Evolutionary conservation across 805 yeast genomes (phyloP), one percentile per base, ranked within the genome.

Genomic region (Kuraishia ogatae): DNA sequence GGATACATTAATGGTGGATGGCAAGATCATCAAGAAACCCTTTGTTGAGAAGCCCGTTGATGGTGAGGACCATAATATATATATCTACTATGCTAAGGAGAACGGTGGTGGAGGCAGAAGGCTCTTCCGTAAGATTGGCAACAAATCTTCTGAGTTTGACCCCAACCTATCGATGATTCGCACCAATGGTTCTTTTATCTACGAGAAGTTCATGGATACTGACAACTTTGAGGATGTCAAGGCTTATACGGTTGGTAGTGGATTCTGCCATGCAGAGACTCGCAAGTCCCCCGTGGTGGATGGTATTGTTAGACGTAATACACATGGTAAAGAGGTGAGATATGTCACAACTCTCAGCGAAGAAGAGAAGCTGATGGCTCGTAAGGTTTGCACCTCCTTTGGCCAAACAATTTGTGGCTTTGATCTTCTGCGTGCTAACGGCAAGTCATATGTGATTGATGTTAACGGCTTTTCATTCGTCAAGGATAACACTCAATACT

Each of bases 271-370:
- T 69, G 99, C 99, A 0, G 99, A 94, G 67, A 94, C 99, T 1
- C 80, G 99, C 65, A 94, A 94, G 69, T 90, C 97, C 0, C 99
- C 99, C 0, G 99, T 94, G 2, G 99, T 94, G n/a, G 99, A 94
- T 72, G 99, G 99, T 51, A 89, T 94, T 56, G 99, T 94, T 24
- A 80, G 97, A 65, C 81, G 99, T 68, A 94, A 94, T 66, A 92
- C 98, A 1, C 96, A 92, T 64, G 99, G 99, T 51, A 94, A 94
- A 69, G 99, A 94, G 71, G 85, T 94, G 50, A 79, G 99, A 59
- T 94, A 87, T 65, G 79, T 94, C 39, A 93, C 99, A 0, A 83
- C 86, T 60, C 74, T 94, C 54, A 73, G 88, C 1, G 81, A 78
- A 3, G 87, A 82, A 52, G 99, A 94, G 68, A 84, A 80, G 53